Evolutionary conservation across 306 rosid species (phyloP).

Genomic region (Medicago ruthenica): DNA sequence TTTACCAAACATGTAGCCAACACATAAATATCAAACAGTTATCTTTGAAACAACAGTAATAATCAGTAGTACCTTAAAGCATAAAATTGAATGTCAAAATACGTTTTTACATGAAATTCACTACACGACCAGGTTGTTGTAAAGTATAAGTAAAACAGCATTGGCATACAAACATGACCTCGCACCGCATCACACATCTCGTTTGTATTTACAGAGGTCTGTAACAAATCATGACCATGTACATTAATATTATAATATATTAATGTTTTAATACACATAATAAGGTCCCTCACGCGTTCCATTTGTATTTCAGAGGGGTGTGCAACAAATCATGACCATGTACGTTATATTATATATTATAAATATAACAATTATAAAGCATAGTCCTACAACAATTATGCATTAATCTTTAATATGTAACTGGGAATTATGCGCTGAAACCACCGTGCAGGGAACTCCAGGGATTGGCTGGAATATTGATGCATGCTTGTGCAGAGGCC

Average conservation of each 20-base stretch:
- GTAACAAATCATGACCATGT: too few relatives aligned
- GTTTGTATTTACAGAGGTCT: too few relatives aligned
- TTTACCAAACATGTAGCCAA: too few relatives aligned
- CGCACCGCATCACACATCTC: too few relatives aligned
- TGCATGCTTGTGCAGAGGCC: constrained; percentile 86
- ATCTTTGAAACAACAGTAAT: not conserved
- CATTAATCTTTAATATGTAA: constrained; percentile 39
- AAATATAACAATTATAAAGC: not conserved
- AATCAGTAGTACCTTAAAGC: not conserved
- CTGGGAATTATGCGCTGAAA: constrained; percentile 63
- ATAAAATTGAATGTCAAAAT: not conserved
- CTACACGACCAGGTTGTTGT: not conserved
- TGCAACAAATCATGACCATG: constrained; percentile 9
- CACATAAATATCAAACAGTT: too few relatives aligned
- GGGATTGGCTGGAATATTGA: constrained; percentile 58
- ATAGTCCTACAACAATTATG: constrained; percentile 38
- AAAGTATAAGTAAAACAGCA: not conserved
- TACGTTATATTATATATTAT: not conserved
- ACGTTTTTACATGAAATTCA: not conserved
- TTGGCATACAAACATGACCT: not conserved
- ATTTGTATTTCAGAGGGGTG: constrained; percentile 46
- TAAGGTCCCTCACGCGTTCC: constrained; percentile 7
- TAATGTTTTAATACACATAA: constrained; percentile 9
- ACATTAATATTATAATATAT: too few relatives aligned
- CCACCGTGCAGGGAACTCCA: constrained; percentile 85